phyloP scores from a whole-genome alignment of 2,329 filamentous ascomycete species.

The Alternaria rosae region DNA sequence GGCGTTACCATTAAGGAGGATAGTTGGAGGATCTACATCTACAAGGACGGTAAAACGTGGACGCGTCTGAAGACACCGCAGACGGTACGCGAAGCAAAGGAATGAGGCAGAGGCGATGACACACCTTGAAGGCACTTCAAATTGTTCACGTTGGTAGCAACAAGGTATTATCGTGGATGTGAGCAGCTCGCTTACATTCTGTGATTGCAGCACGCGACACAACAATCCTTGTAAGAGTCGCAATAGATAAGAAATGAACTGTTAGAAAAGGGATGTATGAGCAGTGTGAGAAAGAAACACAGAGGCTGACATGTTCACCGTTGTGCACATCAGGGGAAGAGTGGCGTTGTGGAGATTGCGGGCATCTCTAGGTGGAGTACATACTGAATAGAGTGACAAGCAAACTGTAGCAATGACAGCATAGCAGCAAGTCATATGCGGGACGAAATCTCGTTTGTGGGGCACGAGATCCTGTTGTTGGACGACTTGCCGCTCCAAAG shows the following conservation, averaged over 20 bases:
- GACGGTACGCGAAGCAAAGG: not conserved
- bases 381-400: not conserved
- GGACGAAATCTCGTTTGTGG: not conserved
- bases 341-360: not conserved
- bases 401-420: not conserved
- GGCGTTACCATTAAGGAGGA: slow-evolving; percentile 7
- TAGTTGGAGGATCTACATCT: slow-evolving; percentile 1
- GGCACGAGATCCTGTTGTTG: slow-evolving; percentile 2
- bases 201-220: not conserved
- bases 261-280: not conserved
- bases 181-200: not conserved
- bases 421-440: not conserved
- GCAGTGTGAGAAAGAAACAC: not conserved
- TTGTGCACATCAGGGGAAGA: not conserved
- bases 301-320: not conserved
- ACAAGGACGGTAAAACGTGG: not conserved
- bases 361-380: not conserved
- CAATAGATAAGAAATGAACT: not conserved
- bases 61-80: slow-evolving; percentile 12
- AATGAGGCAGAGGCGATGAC: not conserved
- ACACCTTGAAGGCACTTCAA: not conserved
- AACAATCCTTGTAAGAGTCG: not conserved
- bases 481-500: slow-evolving; percentile 3
- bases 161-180: not conserved
- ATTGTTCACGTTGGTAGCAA: not conserved